These are phyloP conservation scores for Fusarium secorum DNA, from an alignment of 2,329 filamentous ascomycete species.

Conservation along the genomic window DNA sequence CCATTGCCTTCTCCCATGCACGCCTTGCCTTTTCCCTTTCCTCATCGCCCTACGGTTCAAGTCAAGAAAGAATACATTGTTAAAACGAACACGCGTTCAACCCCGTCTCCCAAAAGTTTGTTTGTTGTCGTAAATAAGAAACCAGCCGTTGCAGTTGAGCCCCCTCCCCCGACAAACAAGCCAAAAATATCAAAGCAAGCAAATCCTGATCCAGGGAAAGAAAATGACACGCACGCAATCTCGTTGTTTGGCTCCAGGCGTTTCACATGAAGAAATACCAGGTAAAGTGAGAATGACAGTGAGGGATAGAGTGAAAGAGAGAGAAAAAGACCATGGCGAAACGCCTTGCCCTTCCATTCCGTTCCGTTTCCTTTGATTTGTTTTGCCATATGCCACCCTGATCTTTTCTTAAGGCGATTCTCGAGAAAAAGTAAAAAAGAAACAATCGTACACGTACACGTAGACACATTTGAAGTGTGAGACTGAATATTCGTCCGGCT, in stretches of 20 bases:
- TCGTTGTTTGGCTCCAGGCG: slow-evolving; percentile 33
- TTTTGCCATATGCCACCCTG: slow-evolving; percentile 42
- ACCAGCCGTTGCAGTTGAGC: slow-evolving; percentile 40
- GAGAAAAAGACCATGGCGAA: slow-evolving; percentile 35
- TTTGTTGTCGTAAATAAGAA: slow-evolving; percentile 30
- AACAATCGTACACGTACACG: slow-evolving; percentile 52
- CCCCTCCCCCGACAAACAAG: slow-evolving; percentile 39
- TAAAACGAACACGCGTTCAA: slow-evolving; percentile 40
- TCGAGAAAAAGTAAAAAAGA: slow-evolving; percentile 41
- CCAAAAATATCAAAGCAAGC: slow-evolving; percentile 42
- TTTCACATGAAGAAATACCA: slow-evolving; percentile 22
- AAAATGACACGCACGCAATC: slow-evolving; percentile 41
- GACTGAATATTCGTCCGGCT: slow-evolving; percentile 40
- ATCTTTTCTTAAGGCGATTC: slow-evolving; percentile 45
- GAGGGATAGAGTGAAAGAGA: slow-evolving; percentile 23
- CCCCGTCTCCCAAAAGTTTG: slow-evolving; percentile 35
- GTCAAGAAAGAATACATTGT: slow-evolving; percentile 41
- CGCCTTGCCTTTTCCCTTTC: slow-evolving; percentile 30
- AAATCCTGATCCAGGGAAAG: slow-evolving; percentile 28
- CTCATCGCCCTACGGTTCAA: slow-evolving; percentile 19
- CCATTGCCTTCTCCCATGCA: slow-evolving; percentile 34
- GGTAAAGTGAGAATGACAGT: slow-evolving; percentile 30
- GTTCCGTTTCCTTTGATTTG: slow-evolving; percentile 21
- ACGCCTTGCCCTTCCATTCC: slow-evolving; percentile 35
- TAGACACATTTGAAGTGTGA: slow-evolving; percentile 44